Conservation (phyloP, 345 rosid genomes). For the Excoecaria agallocha region DNA sequence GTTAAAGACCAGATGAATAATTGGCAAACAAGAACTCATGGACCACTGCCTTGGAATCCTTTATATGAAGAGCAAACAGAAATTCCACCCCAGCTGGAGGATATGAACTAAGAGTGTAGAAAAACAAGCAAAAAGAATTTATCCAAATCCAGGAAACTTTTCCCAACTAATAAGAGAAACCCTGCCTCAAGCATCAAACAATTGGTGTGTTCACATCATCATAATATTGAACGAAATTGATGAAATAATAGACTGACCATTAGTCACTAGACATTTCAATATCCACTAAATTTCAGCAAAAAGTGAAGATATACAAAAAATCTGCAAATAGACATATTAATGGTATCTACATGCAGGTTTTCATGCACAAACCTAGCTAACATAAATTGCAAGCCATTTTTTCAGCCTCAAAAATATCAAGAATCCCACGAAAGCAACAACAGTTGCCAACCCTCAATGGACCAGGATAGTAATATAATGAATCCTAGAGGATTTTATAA, state of each 20-base stretch:
- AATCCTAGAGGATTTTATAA: too few species aligned
- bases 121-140: background rate
- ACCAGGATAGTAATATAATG: too few species aligned
- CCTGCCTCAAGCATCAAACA: background rate
- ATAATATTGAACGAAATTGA: background rate
- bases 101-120: background rate
- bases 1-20: background rate
- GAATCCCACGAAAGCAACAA: background rate
- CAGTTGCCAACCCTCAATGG: background rate
- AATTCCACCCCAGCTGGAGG: background rate
- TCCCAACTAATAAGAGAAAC: background rate
- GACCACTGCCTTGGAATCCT: background rate
- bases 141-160: constrained; percentile 2
- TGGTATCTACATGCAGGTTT: background rate
- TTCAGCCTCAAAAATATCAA: background rate
- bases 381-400: background rate
- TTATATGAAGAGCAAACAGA: background rate
- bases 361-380: background rate
- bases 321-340: background rate
- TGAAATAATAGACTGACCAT: background rate
- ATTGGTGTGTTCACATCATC: background rate
- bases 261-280: background rate
- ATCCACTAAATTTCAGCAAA: background rate
- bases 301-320: background rate
- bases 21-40: background rate